Evolutionary conservation across 768 basidiomycete species (phyloP).

Genomic region (Clavulina sp.): DNA sequence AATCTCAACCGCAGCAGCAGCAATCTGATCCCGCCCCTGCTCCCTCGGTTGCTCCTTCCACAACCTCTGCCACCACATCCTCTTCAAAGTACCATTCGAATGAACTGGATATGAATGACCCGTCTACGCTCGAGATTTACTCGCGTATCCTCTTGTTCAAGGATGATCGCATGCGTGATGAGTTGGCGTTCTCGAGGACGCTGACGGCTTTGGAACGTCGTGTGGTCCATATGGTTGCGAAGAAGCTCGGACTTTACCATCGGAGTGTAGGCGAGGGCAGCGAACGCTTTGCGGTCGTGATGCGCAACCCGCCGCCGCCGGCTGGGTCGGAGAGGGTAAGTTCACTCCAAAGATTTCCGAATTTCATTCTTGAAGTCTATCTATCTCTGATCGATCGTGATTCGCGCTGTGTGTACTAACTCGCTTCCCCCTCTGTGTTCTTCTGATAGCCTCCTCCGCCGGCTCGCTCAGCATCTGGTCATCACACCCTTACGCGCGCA

Average conservation of each 20-base stretch:
- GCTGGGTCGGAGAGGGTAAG: conserved; percentile 63
- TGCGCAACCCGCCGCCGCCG: no score
- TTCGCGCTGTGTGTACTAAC: neutral
- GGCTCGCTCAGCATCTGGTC: conserved; percentile 16
- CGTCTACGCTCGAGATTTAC: conserved; percentile 90
- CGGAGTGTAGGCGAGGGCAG: conserved; percentile 88
- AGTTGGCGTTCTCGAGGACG: conserved; percentile 87
- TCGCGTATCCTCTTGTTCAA: conserved; percentile 93
- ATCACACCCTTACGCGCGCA: conserved; percentile 60
- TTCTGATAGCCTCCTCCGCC: neutral
- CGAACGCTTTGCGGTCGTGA: conserved; percentile 86
- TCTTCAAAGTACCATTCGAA: conserved; percentile 22
- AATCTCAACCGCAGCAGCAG: conserved; percentile 15
- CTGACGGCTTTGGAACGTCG: conserved; percentile 72
- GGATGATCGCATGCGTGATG: conserved; percentile 92
- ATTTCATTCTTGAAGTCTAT: conserved; percentile 1
- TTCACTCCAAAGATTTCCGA: conserved; percentile 4
- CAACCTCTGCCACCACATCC: conserved; percentile 25
- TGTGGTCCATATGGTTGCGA: conserved; percentile 89
- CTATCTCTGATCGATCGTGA: neutral
- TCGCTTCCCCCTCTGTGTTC: neutral
- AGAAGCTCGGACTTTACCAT: conserved; percentile 90
- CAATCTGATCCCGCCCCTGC: conserved; percentile 20
- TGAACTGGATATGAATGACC: conserved; percentile 91
- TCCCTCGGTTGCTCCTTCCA: conserved; percentile 23